Conservation (phyloP, 2,329 filamentous ascomycete genomes). For the Talaromyces albobiverticillius region DNA sequence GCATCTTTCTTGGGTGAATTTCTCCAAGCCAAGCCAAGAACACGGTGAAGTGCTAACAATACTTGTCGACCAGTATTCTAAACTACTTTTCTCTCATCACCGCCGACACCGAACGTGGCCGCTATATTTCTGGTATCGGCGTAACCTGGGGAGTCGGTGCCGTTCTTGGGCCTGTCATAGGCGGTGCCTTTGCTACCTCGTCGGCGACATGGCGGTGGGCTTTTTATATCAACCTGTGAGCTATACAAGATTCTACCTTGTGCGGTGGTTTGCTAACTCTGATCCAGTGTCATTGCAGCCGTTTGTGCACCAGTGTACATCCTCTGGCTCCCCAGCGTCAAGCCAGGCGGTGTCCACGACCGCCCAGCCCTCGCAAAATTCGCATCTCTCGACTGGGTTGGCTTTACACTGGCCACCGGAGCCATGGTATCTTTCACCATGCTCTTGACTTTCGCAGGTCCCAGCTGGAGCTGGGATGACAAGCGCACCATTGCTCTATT, state of each 20-base stretch:
- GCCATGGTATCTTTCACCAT: slow-evolving; percentile 28
- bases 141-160: slow-evolving; percentile 35
- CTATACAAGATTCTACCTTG: slow-evolving; percentile 4
- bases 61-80: slow-evolving; percentile 19
- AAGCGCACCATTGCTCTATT: not conserved
- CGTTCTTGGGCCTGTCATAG: slow-evolving; percentile 38
- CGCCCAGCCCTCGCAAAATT: slow-evolving; percentile 29
- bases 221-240: slow-evolving; percentile 34
- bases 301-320: slow-evolving; percentile 44
- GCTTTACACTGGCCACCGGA: slow-evolving; percentile 16
- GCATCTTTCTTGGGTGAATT: slow-evolving; percentile 28
- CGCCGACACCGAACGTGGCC: slow-evolving; percentile 21
- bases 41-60: not conserved
- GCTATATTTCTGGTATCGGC: slow-evolving; percentile 31
- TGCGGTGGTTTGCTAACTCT: slow-evolving; percentile 37
- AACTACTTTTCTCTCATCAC: slow-evolving; percentile 24
- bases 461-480: not conserved
- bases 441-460: not conserved
- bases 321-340: slow-evolving; percentile 37
- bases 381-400: slow-evolving; percentile 19
- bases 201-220: slow-evolving; percentile 27
- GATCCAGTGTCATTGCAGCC: slow-evolving; percentile 54
- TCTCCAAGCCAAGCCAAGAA: not conserved
- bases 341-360: slow-evolving; percentile 30
- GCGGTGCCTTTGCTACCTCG: slow-evolving; percentile 33